Evolutionary conservation across 148 eudicot species (phyloP), one percentile per base, ranked within the genome.

Genomic region (Diospyros lotus): DNA sequence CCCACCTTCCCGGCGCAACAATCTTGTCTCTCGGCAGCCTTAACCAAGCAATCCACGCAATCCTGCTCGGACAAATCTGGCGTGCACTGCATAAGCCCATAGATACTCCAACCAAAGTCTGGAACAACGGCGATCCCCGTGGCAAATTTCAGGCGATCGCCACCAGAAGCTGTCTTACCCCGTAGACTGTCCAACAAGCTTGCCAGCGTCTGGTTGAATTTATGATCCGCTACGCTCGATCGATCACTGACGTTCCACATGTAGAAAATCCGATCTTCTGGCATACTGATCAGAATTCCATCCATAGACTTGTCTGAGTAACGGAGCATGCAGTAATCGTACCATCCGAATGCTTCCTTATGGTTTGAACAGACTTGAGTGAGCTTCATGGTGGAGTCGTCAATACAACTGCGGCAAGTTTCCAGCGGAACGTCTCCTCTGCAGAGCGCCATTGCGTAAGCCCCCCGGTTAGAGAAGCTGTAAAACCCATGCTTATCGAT

Each of bases 341-440:
- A 65, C 87, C 87, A 79, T 6, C 59, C 74, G 15, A 74, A 58
- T 12, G 82, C 84, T 58, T 81, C 87, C 64, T 66, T 81, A 9
- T 81, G 80, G 59, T 73, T 59, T 2, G 82, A 82, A 11, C 87
- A 84, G 8, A 44, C 5, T 28, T 15, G 39, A 9, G 3, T 59
- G 18, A 84, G 71, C 66, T 45, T 48, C 6, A 12, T 5, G 5
- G 28, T 54, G 3, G 87, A 55, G 71, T 65, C 46, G 12, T 68
- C 39, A n/a, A 84, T 70, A 66, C 87, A 84, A 42, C 40, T 2
- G 5, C 74, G 72, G 56, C 87, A 84, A 5, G 38, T 51, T 3
- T 78, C 42, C 1, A 71, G 50, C 5, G 76, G 52, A 12, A 78
- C 66, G 44, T 81, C 87, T 5, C 82, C 80, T 12, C 82, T 58